A percentile compares a stretch with the other conserved stretches of the same genome.
phyloP scores from a whole-genome alignment of 1,284 basidiomycete genomes.

The Moesziomyces parantarcticus region DNA sequence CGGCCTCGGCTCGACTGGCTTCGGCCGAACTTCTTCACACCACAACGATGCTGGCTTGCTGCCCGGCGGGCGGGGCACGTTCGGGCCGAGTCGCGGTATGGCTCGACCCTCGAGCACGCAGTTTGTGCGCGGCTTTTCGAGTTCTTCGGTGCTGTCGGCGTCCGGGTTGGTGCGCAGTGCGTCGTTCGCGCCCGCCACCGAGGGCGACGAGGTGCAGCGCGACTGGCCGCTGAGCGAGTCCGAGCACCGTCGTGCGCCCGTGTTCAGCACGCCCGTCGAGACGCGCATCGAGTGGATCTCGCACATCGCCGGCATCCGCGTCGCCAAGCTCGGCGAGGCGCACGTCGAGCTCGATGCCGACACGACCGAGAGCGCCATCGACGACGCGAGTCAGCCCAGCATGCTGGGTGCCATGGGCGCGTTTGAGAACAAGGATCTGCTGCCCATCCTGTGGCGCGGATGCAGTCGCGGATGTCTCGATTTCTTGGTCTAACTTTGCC shows the following conservation, averaged over 20 bases:
- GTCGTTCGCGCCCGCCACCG: slow-evolving; percentile 12
- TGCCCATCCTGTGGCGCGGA: slow-evolving; percentile 53
- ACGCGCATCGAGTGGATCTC: slow-evolving; percentile 62
- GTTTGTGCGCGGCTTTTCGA: slow-evolving; percentile 43
- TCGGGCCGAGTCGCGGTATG: slow-evolving; percentile 21
- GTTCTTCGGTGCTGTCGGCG: slow-evolving; percentile 30
- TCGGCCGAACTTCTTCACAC: slow-evolving; percentile 24
- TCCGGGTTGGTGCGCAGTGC: slow-evolving; percentile 28
- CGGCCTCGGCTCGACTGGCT: slow-evolving; percentile 15
- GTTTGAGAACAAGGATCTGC: slow-evolving; percentile 39
- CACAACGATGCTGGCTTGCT: not conserved
- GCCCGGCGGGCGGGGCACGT: not conserved
- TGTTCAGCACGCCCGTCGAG: slow-evolving; percentile 54
- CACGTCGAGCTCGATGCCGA: slow-evolving; percentile 25
- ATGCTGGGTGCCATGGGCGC: slow-evolving; percentile 35
- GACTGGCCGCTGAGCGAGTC: slow-evolving; percentile 44
- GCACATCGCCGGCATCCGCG: slow-evolving; percentile 59
- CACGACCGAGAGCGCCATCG: not conserved
- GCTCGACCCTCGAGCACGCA: slow-evolving; percentile 22
- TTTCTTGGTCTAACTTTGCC: slow-evolving; percentile 45
- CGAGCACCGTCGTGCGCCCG: slow-evolving; percentile 45
- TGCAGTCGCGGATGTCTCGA: slow-evolving; percentile 50
- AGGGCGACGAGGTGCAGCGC: slow-evolving; percentile 14
- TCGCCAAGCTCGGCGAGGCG: slow-evolving; percentile 47
- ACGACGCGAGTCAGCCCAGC: slow-evolving; percentile 9